phyloP scores from a whole-genome alignment of 805 yeast species.

The Peterozyma toletana region DNA sequence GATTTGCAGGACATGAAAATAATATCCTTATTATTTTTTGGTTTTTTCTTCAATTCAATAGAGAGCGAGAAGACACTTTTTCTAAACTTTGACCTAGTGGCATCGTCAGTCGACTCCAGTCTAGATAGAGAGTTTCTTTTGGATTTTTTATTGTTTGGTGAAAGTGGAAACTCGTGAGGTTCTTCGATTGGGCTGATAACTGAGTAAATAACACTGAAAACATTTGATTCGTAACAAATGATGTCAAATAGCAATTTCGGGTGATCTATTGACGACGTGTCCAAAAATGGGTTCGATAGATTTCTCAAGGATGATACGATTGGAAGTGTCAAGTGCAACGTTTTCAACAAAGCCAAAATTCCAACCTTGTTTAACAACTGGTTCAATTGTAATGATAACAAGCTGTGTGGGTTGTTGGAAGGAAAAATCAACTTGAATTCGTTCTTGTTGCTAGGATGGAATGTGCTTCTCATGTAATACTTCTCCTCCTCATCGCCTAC shows the following conservation, averaged over 20 bases:
- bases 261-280: neutral
- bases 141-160: neutral
- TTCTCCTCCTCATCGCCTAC: too few relatives aligned
- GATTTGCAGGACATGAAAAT: neutral
- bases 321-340: slow-evolving; percentile 5
- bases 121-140: neutral
- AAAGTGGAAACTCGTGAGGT: too few relatives aligned
- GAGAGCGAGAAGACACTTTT: neutral
- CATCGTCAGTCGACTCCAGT: neutral
- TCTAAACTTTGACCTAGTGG: neutral
- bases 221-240: neutral
- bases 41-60: neutral
- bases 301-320: slow-evolving; percentile 1
- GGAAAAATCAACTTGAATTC: neutral
- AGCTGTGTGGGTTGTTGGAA: slow-evolving; percentile 2
- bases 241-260: neutral
- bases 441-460: neutral
- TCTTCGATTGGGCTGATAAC: neutral
- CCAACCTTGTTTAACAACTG: slow-evolving; percentile 2
- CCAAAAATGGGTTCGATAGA: neutral
- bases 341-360: slow-evolving; percentile 1
- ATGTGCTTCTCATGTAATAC: neutral
- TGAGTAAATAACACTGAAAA: neutral
- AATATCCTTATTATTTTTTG: neutral
- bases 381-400: slow-evolving; percentile 3